phyloP scores from a whole-genome alignment of 2,329 filamentous ascomycete species.

The Diaporthe longicolla region DNA sequence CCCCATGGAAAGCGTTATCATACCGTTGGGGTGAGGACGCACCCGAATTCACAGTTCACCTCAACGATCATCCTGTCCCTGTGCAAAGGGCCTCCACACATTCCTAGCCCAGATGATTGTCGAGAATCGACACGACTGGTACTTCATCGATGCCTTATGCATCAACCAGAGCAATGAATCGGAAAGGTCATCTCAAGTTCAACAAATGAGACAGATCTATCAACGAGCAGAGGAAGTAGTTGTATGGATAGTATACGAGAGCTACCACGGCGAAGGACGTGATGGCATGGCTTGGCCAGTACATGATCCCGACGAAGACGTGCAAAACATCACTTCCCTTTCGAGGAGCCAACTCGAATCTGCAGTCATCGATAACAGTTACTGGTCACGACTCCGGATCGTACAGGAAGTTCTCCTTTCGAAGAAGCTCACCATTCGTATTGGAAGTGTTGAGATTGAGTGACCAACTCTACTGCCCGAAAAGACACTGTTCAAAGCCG shows the following conservation, averaged over 20 bases:
- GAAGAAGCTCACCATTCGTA: neutral
- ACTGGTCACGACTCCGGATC: neutral
- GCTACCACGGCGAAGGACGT: too few species aligned
- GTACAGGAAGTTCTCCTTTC: neutral
- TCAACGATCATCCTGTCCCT: neutral
- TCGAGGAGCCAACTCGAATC: neutral
- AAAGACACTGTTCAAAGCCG: fast-evolving
- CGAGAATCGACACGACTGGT: neutral
- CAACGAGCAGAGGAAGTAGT: neutral
- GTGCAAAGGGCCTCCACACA: neutral
- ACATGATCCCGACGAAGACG: neutral
- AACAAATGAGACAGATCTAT: neutral
- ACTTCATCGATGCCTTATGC: neutral
- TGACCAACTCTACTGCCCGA: neutral
- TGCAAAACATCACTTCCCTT: neutral
- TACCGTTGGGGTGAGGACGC: neutral
- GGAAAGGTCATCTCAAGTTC: neutral
- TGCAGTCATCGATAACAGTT: neutral
- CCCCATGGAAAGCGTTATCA: neutral
- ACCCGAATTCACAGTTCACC: neutral
- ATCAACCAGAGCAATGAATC: neutral
- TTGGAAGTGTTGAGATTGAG: neutral
- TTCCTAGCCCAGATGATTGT: neutral
- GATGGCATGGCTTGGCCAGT: neutral
- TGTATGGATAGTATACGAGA: neutral